Evolutionary conservation across 176 grass and related monocot genomes (phyloP), one percentile per base, ranked within the genome.

Genomic region (Chrysopogon serrulatus): DNA sequence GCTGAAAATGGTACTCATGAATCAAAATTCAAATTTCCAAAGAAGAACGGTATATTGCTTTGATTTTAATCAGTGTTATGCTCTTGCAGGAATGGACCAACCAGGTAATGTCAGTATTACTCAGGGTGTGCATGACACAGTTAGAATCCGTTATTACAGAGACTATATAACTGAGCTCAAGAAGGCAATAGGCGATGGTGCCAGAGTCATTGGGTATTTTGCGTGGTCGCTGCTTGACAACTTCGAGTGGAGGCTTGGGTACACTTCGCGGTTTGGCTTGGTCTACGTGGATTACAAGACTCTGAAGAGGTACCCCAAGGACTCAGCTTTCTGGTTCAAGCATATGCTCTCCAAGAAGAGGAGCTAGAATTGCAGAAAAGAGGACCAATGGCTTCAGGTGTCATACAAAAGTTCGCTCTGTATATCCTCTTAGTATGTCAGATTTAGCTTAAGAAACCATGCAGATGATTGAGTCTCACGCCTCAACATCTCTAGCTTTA

Each of bases 161-260:
- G 61, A 84, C 71, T 98, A 98, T 66, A 93, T 98, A 71, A 83
- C 33, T 8, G 90, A 98, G 85, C 90, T 95, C 12, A 98, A 95
- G 88, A 95, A 90, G 75, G 90, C 90, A 9, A 93, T 98, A 74
- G 90, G 95, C 39, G 87, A 88, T 27, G 90, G 95, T 2, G 90
- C 92, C 0, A 78, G 74, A 17, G 95, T 98, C 64, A 91, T 93
- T 27, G 92, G 95, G 1, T 98, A 95, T 79, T 98, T 98, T 39
- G 92, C 95, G 0, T 98, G 92, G 95, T 98, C 95, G 10, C 76
- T 98, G 41, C 95, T 98, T 3, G 95, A 98, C 90, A 98, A 98
- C 83, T 98, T 98, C 9, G 90, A 98, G 59, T 98, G 90, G 95
- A 94, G 88, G 33, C 87, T 91, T 1, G 95, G 95, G 2, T 98